These are phyloP conservation scores for Boletus sp. DNA, from an alignment of 768 basidiomycete species.

Conservation along the genomic window DNA sequence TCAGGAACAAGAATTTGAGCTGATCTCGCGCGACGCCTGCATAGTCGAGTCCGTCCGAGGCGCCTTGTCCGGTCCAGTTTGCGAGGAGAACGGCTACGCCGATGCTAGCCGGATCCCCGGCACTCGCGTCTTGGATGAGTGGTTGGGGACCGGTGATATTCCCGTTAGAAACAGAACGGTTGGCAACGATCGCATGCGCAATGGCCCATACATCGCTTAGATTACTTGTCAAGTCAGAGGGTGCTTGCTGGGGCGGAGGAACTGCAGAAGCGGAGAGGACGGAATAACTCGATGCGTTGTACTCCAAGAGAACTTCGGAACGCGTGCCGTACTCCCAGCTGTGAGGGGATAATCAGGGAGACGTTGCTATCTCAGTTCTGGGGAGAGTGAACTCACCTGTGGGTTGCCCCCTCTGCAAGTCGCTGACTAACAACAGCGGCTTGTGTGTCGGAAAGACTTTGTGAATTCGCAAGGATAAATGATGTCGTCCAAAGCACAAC, in stretches of 20 bases:
- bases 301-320: slow-evolving; percentile 51
- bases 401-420: slow-evolving; percentile 41
- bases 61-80: slow-evolving; percentile 46
- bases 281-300: slow-evolving; percentile 44
- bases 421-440: slow-evolving; percentile 35
- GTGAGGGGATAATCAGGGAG: not conserved
- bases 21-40: slow-evolving; percentile 64
- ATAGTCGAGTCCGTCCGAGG: slow-evolving; percentile 49
- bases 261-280: slow-evolving; percentile 36
- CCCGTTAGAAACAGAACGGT: slow-evolving; percentile 43
- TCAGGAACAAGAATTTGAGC: slow-evolving; percentile 56
- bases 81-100: slow-evolving; percentile 67
- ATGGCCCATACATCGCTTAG: slow-evolving; percentile 60
- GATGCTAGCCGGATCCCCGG: slow-evolving; percentile 77
- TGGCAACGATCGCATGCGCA: slow-evolving; percentile 46
- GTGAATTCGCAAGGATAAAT: slow-evolving; percentile 20
- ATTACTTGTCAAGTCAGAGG: slow-evolving; percentile 23
- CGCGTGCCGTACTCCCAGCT: slow-evolving; percentile 58
- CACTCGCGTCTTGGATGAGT: slow-evolving; percentile 57
- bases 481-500: slow-evolving; percentile 5
- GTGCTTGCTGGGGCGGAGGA: slow-evolving; percentile 28
- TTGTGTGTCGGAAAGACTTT: slow-evolving; percentile 37
- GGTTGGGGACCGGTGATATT: slow-evolving; percentile 53
- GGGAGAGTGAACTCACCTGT: slow-evolving; percentile 33
- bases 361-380: no score